Base-by-base conservation (phyloP, 371 early-diverging fungal genomes). In the Circinella umbellata region DNA sequence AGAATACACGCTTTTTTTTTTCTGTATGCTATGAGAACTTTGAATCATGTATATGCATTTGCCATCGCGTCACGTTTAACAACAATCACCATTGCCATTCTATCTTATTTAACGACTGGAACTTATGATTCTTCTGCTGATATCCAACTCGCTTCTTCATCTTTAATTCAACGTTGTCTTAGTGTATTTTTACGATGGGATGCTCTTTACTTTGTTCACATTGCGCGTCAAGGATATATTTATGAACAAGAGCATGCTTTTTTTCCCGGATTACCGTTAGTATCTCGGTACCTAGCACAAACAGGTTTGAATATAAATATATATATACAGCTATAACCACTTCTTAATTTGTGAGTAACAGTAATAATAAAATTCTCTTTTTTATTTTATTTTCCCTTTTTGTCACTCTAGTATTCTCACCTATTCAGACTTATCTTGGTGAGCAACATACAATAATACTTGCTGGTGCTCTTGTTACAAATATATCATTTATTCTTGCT, bases 241-340 rank as follows among this genome's bases (percentile, higher is more conserved):
- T 94, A 88, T 76, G 99, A 98, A 73, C 95, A 97, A 73, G 92
- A 92, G 74, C 88, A 91, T 76, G 99, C 98, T 0, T 98, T 98
- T 78, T 94, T 97, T 77, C 98, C 99, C 7, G 77, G 94, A 35
- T 73, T 93, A 66, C 96, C 98, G 1, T 59, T 88, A 14, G 60
- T 91, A 20, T 81, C 90, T 70, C 80, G 90, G 46, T 18, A 76
- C 9, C 55, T 90, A 8, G 72, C 86, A 13, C 71, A 80, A 57
- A 83, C 89, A 13, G 74, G 89, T 84, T 80, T 64, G 61, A 37
- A 7, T 48, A 17, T 27, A 61, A 51, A 51, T 62, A 62, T 61
- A 46, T 36, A 53, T 59, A 27, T 51, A 59, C n/a, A n/a, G n/a
- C n/a, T 63, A 18, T 17, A 34, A 35, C 9, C 15, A 35, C 14